phyloP scores from a whole-genome alignment of 1,139 yeast genomes.

The Yamadazyma atlantica region DNA sequence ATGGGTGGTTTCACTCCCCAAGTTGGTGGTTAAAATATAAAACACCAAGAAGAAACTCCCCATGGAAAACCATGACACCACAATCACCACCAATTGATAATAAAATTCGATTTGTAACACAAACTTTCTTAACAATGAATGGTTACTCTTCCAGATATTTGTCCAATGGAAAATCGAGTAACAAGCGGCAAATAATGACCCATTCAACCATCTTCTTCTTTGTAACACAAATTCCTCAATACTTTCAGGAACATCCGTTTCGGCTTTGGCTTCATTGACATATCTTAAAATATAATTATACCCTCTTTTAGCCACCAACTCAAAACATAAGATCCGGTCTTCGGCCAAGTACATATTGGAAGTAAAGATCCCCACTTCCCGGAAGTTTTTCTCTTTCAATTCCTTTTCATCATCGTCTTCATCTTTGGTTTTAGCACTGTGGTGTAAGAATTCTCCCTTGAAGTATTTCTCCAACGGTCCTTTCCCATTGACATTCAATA shows the following conservation, averaged over 20 bases:
- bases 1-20: constrained; percentile 49
- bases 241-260: constrained; percentile 79
- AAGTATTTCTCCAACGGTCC: constrained; percentile 80
- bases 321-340: constrained; percentile 80
- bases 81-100: constrained; percentile 62
- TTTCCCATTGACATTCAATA: constrained; percentile 60
- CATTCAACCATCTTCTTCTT: constrained; percentile 83
- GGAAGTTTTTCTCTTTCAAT: constrained; percentile 42
- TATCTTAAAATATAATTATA: constrained; percentile 66
- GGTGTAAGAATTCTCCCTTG: constrained; percentile 73
- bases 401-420: constrained; percentile 45
- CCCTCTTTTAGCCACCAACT: constrained; percentile 68
- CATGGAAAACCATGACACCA: constrained; percentile 79
- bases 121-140: constrained; percentile 59
- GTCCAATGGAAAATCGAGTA: constrained; percentile 74
- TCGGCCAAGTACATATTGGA: constrained; percentile 86
- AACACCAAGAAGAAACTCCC: constrained; percentile 78
- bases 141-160: constrained; percentile 68
- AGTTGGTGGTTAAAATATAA: constrained; percentile 56
- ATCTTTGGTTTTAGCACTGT: constrained; percentile 35
- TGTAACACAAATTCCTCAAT: constrained; percentile 74
- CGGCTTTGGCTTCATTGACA: constrained; percentile 76
- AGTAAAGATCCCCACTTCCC: constrained; percentile 66
- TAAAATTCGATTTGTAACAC: constrained; percentile 67
- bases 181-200: constrained; percentile 80